Percentiles rank a stretch among this genome's conserved stretches.
These are phyloP conservation scores for Phellopilus nigrolimitatus DNA, from an alignment of 1,284 basidiomycete species.

Conservation along the genomic window DNA sequence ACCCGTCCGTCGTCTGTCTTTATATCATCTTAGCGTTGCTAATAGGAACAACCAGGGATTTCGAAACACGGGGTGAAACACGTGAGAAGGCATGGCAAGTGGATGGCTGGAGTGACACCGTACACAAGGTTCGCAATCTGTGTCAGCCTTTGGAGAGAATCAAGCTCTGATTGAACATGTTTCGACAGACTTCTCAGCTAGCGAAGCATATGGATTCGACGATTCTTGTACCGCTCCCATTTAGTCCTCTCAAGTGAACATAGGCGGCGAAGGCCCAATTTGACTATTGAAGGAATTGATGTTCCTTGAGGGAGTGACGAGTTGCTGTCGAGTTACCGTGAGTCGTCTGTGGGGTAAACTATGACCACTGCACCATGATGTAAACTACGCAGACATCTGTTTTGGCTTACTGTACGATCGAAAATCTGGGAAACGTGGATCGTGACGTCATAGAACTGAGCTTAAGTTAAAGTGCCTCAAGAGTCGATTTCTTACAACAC, in stretches of 20 bases:
- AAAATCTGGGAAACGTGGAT: not conserved
- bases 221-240: constrained; percentile 69
- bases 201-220: constrained; percentile 76
- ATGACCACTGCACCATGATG: not conserved
- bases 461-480: no score
- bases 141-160: constrained; percentile 5
- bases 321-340: not conserved
- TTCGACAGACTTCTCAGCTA: constrained; percentile 68
- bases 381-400: no score
- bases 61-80: constrained; percentile 76
- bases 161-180: constrained; percentile 17
- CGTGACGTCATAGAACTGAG: no score
- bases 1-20: constrained; percentile 61
- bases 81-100: constrained; percentile 89
- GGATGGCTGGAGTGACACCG: constrained; percentile 92
- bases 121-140: constrained; percentile 64
- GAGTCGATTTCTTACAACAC: not conserved
- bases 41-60: constrained; percentile 42
- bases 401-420: not conserved
- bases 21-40: constrained; percentile 1
- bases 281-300: not conserved
- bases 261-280: not conserved
- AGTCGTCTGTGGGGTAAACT: not conserved
- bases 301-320: no score
- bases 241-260: constrained; percentile 71